Evolutionary conservation across 495 filamentous ascomycete species (phyloP).

Genomic region (Penicillium argentinense): DNA sequence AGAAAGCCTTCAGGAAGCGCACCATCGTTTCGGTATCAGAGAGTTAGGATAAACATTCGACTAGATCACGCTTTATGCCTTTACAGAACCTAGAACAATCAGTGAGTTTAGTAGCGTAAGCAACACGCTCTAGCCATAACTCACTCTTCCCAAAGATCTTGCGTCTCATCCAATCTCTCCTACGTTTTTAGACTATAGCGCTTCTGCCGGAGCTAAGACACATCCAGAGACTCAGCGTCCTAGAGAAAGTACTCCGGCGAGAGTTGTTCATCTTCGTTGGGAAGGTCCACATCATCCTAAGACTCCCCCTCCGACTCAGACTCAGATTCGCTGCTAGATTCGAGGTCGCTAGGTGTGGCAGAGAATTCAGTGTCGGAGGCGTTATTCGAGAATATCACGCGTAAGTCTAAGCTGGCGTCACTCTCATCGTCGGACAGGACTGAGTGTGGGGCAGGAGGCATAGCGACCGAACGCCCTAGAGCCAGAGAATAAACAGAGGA

Average conservation of each 20-base stretch:
- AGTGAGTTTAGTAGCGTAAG: too few relatives aligned
- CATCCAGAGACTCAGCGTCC: slow-evolving; percentile 30
- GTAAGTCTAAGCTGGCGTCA: slow-evolving; percentile 10
- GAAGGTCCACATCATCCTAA: slow-evolving; percentile 21
- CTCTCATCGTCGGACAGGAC: too few relatives aligned
- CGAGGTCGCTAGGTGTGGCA: slow-evolving; percentile 6
- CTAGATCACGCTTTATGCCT: slow-evolving; percentile 17
- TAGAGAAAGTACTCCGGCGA: slow-evolving; percentile 23
- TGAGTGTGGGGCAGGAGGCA: too few relatives aligned
- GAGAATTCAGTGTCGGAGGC: too few relatives aligned
- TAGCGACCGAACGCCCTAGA: too few relatives aligned
- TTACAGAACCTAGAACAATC: slow-evolving; percentile 25
- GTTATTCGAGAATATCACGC: slow-evolving; percentile 13
- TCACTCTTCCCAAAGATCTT: slow-evolving; percentile 28
- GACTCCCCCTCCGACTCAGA: slow-evolving; percentile 17
- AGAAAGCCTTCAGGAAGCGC: slow-evolving; percentile 22
- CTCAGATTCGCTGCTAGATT: slow-evolving; percentile 15
- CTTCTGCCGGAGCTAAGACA: slow-evolving; percentile 33
- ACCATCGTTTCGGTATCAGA: slow-evolving; percentile 27
- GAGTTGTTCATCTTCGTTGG: slow-evolving; percentile 28
- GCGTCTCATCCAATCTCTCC: slow-evolving; percentile 23
- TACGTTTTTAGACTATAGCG: slow-evolving; percentile 28
- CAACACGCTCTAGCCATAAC: too few relatives aligned
- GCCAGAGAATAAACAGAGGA: too few relatives aligned
- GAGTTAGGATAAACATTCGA: slow-evolving; percentile 21